A percentile compares a stretch with the other conserved stretches of the same genome.
These are phyloP conservation scores for Boletus sensibilis DNA, from an alignment of 768 basidiomycete species.

Conservation along the genomic window DNA sequence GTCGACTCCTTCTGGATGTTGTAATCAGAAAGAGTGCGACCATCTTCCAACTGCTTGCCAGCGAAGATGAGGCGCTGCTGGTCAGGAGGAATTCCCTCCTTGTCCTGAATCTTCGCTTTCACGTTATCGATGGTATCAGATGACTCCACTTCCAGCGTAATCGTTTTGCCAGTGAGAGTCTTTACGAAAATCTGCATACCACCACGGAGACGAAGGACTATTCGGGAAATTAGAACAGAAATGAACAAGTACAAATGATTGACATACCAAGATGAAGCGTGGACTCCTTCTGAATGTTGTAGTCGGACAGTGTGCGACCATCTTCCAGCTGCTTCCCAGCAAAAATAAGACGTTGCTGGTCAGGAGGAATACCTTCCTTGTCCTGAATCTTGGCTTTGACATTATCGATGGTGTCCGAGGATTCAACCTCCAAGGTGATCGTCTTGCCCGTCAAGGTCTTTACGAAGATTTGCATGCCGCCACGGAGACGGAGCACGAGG, in stretches of 20 bases:
- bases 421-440: conserved; percentile 88
- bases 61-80: conserved; percentile 92
- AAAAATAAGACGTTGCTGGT: conserved; percentile 89
- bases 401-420: conserved; percentile 84
- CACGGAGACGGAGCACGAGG: conserved; percentile 83
- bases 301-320: conserved; percentile 86
- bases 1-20: conserved; percentile 86
- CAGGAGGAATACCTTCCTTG: conserved; percentile 87
- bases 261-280: conserved; percentile 51
- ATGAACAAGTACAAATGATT: fast-evolving
- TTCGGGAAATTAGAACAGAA: background rate
- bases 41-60: conserved; percentile 93
- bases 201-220: conserved; percentile 80
- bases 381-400: conserved; percentile 93
- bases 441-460: conserved; percentile 88
- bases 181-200: conserved; percentile 93
- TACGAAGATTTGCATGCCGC: conserved; percentile 85
- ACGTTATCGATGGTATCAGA: conserved; percentile 94
- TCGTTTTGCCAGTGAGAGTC: conserved; percentile 87
- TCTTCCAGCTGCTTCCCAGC: conserved; percentile 93
- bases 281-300: conserved; percentile 89
- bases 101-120: conserved; percentile 79
- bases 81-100: conserved; percentile 78
- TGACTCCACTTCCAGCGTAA: conserved; percentile 90
- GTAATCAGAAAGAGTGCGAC: conserved; percentile 80